phyloP scores from a whole-genome alignment of 106 monocot species.

The Xerophyta viscosa region DNA sequence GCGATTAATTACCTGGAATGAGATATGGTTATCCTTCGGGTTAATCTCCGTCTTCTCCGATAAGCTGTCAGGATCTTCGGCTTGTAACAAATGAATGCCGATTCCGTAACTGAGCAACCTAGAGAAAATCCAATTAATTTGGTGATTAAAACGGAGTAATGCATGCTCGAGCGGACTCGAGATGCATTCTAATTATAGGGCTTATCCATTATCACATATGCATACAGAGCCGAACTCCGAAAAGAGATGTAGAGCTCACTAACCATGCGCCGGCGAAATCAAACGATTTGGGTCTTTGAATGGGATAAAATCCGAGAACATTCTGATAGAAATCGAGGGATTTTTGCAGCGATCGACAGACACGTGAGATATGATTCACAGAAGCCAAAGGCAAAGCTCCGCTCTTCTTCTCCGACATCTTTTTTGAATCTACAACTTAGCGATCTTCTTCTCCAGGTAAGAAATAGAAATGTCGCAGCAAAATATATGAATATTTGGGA shows the following conservation, averaged over 20 bases:
- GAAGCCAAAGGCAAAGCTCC: conserved; percentile 16
- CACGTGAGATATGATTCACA: conserved; percentile 24
- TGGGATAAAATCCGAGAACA: conserved; percentile 29
- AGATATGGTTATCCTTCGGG: conserved; percentile 83
- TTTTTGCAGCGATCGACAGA: conserved; percentile 15
- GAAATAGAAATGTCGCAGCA: too few species aligned
- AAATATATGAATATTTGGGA: too few species aligned
- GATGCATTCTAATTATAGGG: too few species aligned
- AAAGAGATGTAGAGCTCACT: too few species aligned
- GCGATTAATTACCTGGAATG: conserved; percentile 83
- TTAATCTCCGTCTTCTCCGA: conserved; percentile 54
- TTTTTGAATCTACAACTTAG: too few species aligned
- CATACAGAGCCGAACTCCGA: too few species aligned
- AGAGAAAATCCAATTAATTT: too few species aligned
- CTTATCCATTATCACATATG: too few species aligned
- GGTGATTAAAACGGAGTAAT: too few species aligned
- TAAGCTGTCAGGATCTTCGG: conserved; percentile 36
- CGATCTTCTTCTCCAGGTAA: too few species aligned
- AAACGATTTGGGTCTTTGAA: conserved; percentile 19
- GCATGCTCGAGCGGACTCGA: too few species aligned
- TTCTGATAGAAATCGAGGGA: conserved; percentile 26
- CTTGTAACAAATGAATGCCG: conserved; percentile 81
- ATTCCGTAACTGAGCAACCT: conserved; percentile 96
- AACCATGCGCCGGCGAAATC: conserved; percentile 27
- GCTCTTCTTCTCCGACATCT: conserved; percentile 2